phyloP scores from a whole-genome alignment of 73 alveolate genomes.

The Breviolum minutum region DNA sequence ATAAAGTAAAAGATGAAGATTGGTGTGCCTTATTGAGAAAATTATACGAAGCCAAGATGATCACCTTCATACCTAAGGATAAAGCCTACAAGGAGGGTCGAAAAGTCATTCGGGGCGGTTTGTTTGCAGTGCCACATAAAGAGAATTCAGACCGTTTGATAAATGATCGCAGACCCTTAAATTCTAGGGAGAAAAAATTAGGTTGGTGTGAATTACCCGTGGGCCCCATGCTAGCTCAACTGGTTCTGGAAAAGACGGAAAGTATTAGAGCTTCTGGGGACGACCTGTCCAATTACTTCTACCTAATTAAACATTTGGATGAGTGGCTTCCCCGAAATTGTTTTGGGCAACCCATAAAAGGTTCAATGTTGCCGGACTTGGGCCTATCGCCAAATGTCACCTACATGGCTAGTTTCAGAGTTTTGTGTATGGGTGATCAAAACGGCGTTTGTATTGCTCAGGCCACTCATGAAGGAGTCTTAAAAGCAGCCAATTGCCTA shows the following conservation, averaged over 20 bases:
- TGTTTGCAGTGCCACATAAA: conserved; percentile 18
- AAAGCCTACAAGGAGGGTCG: neutral
- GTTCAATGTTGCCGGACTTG: neutral
- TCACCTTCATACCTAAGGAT: neutral
- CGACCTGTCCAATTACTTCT: conserved; percentile 10
- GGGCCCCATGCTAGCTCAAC: neutral
- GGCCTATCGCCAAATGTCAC: neutral
- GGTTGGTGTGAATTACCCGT: conserved; percentile 17
- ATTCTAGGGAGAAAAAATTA: neutral
- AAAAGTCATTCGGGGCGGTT: neutral
- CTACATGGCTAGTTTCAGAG: neutral
- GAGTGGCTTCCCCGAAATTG: conserved; percentile 17
- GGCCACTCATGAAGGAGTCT: neutral
- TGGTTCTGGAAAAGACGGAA: neutral
- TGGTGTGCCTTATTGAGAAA: neutral
- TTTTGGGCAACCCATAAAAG: neutral
- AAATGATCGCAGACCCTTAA: conserved; percentile 3
- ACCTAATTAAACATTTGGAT: neutral
- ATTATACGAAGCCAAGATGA: neutral
- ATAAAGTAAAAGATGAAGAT: neutral
- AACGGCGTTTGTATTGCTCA: conserved; percentile 27
- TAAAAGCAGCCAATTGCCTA: neutral
- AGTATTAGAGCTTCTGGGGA: neutral
- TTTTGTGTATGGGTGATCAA: conserved; percentile 44
- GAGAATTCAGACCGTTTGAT: neutral